These are phyloP conservation scores for Pleurotus citrinopileatus DNA, from an alignment of 768 basidiomycete genomes.

Conservation along the genomic window DNA sequence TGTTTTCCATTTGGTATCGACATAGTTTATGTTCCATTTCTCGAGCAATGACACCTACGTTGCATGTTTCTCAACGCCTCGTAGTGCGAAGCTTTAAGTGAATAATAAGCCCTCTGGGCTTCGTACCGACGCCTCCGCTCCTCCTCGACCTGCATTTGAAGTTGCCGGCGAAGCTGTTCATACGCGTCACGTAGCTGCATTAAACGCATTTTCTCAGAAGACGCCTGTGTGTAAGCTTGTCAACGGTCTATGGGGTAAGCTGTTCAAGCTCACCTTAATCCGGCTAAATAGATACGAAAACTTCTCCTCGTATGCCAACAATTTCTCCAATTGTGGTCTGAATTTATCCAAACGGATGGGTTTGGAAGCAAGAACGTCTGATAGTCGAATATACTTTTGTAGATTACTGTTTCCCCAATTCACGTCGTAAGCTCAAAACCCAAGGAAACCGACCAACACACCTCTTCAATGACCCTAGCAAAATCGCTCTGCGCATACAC, in stretches of 20 bases:
- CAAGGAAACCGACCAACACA: conserved; percentile 1
- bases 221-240: conserved; percentile 13
- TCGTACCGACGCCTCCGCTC: conserved; percentile 16
- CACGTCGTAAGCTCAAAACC: neutral
- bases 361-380: conserved; percentile 17
- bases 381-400: conserved; percentile 20
- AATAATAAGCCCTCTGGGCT: conserved; percentile 9
- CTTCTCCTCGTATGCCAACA: conserved; percentile 18
- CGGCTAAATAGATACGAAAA: conserved; percentile 16
- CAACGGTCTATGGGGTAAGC: neutral
- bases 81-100: neutral
- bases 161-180: conserved; percentile 12
- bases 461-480: conserved; percentile 18
- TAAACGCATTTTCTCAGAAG: conserved; percentile 19
- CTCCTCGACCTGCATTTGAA: conserved; percentile 15
- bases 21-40: conserved; percentile 3
- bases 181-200: conserved; percentile 18
- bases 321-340: conserved; percentile 16
- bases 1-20: too few species aligned
- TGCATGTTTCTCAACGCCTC: neutral
- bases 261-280: conserved; percentile 12
- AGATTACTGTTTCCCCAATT: conserved; percentile 12
- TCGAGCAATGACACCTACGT: neutral
- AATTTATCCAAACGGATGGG: conserved; percentile 17
- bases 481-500: conserved; percentile 11